Conservation (phyloP, 805 yeast species). For the Monosporozyma aquatica region DNA sequence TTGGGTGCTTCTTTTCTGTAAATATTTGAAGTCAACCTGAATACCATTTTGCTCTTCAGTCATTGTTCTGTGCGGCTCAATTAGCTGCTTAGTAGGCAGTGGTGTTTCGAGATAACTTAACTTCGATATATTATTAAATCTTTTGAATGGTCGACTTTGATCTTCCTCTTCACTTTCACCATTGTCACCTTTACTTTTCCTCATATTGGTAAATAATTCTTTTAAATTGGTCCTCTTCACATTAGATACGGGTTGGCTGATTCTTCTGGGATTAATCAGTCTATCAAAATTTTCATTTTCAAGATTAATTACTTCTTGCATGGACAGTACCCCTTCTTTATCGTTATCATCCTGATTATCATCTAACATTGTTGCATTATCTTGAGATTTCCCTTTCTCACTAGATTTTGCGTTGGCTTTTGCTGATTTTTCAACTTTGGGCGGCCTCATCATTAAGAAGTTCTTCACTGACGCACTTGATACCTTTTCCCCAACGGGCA, state of each 20-base stretch:
- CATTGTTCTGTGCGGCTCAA: constrained; percentile 6
- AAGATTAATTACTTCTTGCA: constrained; percentile 1
- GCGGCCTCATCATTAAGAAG: constrained; percentile 13
- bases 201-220: constrained; percentile 16
- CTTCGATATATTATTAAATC: constrained; percentile 15
- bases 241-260: constrained; percentile 9
- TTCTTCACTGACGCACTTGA: constrained; percentile 13
- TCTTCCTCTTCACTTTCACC: neutral
- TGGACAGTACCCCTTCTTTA: neutral
- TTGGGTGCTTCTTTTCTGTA: neutral
- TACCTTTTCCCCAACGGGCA: constrained; percentile 7
- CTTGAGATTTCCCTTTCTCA: neutral
- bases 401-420: neutral
- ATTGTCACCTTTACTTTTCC: neutral
- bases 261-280: constrained; percentile 6
- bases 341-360: constrained; percentile 10
- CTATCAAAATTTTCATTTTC: constrained; percentile 5
- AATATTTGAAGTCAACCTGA: neutral
- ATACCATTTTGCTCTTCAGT: too few species aligned
- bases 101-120: constrained; percentile 14
- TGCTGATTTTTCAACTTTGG: constrained; percentile 2
- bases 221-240: constrained; percentile 20
- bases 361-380: constrained; percentile 9
- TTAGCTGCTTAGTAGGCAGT: constrained; percentile 13
- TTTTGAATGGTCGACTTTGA: constrained; percentile 7